Conservation (phyloP, 129 eudicot species). For the Oenanthe sinensis region DNA sequence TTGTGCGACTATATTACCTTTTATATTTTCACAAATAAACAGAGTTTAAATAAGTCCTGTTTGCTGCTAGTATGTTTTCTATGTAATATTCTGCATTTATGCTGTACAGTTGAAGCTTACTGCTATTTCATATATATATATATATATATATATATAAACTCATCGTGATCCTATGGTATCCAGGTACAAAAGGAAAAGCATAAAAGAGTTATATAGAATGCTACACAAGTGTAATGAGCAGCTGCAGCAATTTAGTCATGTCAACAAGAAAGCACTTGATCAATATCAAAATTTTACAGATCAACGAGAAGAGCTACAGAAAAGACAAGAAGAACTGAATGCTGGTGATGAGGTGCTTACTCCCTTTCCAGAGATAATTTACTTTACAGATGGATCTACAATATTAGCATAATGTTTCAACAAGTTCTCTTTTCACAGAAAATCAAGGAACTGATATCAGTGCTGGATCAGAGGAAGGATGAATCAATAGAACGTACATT, state of each 20-base stretch:
- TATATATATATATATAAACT: background rate
- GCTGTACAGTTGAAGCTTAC: background rate
- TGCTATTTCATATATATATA: background rate
- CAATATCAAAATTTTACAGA: constrained; percentile 95
- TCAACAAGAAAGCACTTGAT: constrained; percentile 98
- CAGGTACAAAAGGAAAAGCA: constrained; percentile 68
- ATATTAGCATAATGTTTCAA: background rate
- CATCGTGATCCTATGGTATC: constrained; percentile 13
- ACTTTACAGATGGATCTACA: background rate
- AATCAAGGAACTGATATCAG: constrained; percentile 83
- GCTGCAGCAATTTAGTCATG: constrained; percentile 93
- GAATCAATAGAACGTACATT: constrained; percentile 98
- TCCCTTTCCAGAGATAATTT: background rate
- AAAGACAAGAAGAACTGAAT: constrained; percentile 88
- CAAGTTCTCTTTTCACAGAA: constrained; percentile 43
- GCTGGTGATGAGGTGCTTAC: constrained; percentile 88
- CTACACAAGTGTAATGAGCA: constrained; percentile 97
- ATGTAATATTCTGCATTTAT: background rate
- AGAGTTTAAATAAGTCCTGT: too few relatives aligned
- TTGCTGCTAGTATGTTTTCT: background rate
- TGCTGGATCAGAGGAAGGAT: constrained; percentile 90
- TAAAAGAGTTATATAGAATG: constrained; percentile 79
- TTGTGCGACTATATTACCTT: too few relatives aligned
- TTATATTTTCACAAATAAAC: too few relatives aligned
- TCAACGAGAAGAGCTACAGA: constrained; percentile 90